phyloP scores from a whole-genome alignment of 108 stramenopile species.

The Chaetoceros tenuissimus region DNA sequence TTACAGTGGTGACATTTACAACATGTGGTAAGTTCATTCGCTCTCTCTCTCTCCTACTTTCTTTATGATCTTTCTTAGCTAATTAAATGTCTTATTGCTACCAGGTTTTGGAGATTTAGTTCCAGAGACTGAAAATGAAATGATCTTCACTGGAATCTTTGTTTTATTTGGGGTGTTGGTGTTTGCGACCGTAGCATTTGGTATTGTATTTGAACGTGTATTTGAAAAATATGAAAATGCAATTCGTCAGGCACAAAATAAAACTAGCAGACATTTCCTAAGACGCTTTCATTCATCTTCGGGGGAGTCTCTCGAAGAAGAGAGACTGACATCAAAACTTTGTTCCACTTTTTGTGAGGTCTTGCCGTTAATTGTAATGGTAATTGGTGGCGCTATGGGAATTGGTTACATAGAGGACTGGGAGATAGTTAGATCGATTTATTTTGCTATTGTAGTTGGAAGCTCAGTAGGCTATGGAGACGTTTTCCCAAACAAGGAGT shows the following conservation, averaged over 20 bases:
- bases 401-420: constrained; percentile 8
- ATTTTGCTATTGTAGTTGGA: constrained; percentile 18
- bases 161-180: constrained; percentile 31
- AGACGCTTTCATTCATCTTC: neutral
- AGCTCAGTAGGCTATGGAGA: constrained; percentile 27
- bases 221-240: constrained; percentile 17
- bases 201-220: constrained; percentile 34
- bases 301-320: neutral
- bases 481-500: constrained; percentile 4
- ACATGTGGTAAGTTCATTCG: constrained; percentile 52
- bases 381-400: neutral
- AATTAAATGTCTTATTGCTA: too few species aligned
- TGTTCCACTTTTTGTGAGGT: too few species aligned
- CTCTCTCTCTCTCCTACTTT: too few species aligned
- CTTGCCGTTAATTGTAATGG: neutral
- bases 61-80: too few species aligned
- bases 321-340: too few species aligned
- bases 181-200: constrained; percentile 34
- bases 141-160: constrained; percentile 40
- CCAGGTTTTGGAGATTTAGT: constrained; percentile 72
- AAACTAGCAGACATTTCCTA: neutral
- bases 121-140: constrained; percentile 15
- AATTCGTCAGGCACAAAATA: neutral
- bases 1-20: constrained; percentile 54
- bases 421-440: constrained; percentile 18